Evolutionary conservation across 768 basidiomycete species (phyloP), one percentile per base, ranked within the genome.

Genomic region (Tulasnella sp.): DNA sequence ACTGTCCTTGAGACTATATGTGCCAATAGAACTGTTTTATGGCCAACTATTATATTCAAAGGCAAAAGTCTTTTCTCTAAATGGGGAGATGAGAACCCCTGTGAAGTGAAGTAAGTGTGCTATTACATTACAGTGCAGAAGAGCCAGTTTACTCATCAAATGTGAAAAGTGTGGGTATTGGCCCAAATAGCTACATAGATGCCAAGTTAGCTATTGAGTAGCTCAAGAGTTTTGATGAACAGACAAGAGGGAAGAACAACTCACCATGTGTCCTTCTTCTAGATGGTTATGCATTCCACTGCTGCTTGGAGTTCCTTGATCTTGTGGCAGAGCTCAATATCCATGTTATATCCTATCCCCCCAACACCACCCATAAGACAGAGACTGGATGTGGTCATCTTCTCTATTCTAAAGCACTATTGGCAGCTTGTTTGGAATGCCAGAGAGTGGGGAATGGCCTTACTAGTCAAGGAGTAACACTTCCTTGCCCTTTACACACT

Each of bases 281-380:
- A 11, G 73, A 78, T 66, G 72, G 76, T 1, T 76, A 78, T 54
- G 70, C 66, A 48, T 75, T 72, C 0, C 75, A 77, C 55, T 72
- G 69, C 54, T 70, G 68, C 2, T 41, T 54, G 4, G 64, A 51
- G 4, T 73, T 77, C 57, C 69, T 78, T 14, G 54, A 67, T 8
- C 71, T 71, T 63, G 72, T 73, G 0, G 52, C 62, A 1, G 48
- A 62, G 0, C 54, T 75, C 58, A 63, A 67, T 0, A 76, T 77
- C 19, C 58, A 67, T 19, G 62, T 77, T 6, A 58, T 77, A 0
- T 74, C 72, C 58, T 77, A 76, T 63, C 75, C 73, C 11, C 62
- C 74, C 15, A 74, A 77, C 58, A 56, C 63, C 4, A 76, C 71
- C 0, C 76, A 78, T 58, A 12, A 59, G 60, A 19, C 60, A 61